Conservation (phyloP, 306 rosid genomes). For the Glycine soja region DNA sequence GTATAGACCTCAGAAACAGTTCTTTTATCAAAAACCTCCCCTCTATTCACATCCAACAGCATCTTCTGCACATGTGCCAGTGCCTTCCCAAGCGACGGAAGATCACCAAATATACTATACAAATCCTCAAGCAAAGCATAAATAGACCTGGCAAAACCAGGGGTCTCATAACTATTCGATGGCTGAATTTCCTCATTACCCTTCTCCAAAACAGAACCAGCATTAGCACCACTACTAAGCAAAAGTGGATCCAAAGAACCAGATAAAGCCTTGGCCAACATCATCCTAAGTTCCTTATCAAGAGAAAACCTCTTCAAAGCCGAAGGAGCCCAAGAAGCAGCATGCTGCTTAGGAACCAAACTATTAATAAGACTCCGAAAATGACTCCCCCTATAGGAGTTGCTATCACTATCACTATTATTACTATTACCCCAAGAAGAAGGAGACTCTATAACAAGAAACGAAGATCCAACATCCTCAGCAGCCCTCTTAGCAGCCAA, state of each 20-base stretch:
- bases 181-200: conserved; percentile 56
- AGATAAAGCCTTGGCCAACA: conserved; percentile 56
- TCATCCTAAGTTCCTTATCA: conserved; percentile 51
- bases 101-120: conserved; percentile 59
- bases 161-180: conserved; percentile 53
- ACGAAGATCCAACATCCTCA: conserved; percentile 64
- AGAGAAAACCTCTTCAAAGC: conserved; percentile 53
- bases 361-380: conserved; percentile 59
- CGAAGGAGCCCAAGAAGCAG: conserved; percentile 45
- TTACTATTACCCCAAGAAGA: conserved; percentile 34
- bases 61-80: conserved; percentile 73
- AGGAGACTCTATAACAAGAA: conserved; percentile 65
- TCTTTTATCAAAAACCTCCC: conserved; percentile 63
- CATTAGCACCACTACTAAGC: conserved; percentile 37
- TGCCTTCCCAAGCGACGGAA: conserved; percentile 73
- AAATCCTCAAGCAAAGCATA: conserved; percentile 81
- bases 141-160: conserved; percentile 69
- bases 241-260: conserved; percentile 49
- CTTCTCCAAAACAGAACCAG: conserved; percentile 35
- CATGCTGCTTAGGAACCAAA: conserved; percentile 65
- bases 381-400: conserved; percentile 34
- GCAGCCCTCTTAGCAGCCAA: conserved; percentile 76
- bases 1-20: conserved; percentile 68
- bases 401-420: conserved; percentile 36
- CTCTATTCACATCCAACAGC: conserved; percentile 68